Percentiles rank a stretch among this genome's conserved stretches.
Evolutionary conservation across 257 asterid species (phyloP).

Genomic region (Leonotis leonurus): DNA sequence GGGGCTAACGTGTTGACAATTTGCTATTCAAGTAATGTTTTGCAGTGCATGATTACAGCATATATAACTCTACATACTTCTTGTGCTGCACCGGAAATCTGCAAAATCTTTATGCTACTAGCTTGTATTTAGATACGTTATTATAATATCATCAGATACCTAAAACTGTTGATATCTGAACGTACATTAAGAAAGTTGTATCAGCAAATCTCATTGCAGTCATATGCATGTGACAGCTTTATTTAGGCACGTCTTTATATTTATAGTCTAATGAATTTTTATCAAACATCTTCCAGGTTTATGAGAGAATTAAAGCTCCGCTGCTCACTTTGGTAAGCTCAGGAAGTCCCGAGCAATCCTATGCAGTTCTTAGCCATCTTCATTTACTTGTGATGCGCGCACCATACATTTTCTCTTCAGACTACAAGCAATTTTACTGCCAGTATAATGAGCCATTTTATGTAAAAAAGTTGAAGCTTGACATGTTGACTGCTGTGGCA

Average conservation of each 20-base stretch:
- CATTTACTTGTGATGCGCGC: slow-evolving; percentile 98
- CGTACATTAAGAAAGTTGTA: neutral
- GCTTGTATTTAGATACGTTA: neutral
- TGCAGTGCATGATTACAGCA: slow-evolving; percentile 6
- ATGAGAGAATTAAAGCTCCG: slow-evolving; percentile 99
- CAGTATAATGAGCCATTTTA: slow-evolving; percentile 97
- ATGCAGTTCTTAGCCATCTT: slow-evolving; percentile 90
- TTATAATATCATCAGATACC: neutral
- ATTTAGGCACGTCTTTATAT: slow-evolving; percentile 1
- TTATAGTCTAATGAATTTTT: too few relatives aligned
- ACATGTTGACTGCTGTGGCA: slow-evolving; percentile 98
- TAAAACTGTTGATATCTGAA: neutral
- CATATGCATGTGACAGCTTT: neutral
- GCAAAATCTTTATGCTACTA: neutral
- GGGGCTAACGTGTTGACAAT: neutral
- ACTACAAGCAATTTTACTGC: slow-evolving; percentile 98
- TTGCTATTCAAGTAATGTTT: slow-evolving; percentile 9
- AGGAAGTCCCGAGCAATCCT: slow-evolving; percentile 97
- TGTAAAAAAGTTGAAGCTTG: slow-evolving; percentile 95
- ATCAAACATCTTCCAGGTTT: slow-evolving; percentile 52
- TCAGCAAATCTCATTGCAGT: neutral
- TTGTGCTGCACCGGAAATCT: neutral
- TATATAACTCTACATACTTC: neutral
- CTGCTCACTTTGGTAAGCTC: slow-evolving; percentile 95
- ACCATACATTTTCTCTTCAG: slow-evolving; percentile 83